Evolutionary conservation across 495 filamentous ascomycete genomes (phyloP).

Genomic region (Baudoinia panamericana): DNA sequence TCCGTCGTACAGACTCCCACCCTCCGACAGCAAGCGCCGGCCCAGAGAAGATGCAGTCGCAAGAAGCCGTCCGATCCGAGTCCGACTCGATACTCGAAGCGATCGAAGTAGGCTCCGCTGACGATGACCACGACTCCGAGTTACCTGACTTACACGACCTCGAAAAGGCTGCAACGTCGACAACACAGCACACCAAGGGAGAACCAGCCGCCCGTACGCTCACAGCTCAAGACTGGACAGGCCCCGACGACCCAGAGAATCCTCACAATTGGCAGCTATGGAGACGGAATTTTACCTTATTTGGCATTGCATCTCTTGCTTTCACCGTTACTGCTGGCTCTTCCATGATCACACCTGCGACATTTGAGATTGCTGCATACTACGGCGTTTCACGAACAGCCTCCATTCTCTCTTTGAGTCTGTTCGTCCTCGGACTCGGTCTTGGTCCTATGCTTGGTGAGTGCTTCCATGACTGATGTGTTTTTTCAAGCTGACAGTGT

Average conservation of each 20-base stretch:
- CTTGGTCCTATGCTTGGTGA: slow-evolving; percentile 28
- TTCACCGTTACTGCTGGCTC: slow-evolving; percentile 30
- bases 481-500: too few species aligned
- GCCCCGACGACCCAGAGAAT: slow-evolving; percentile 30
- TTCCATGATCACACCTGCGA: slow-evolving; percentile 39
- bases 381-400: slow-evolving; percentile 26
- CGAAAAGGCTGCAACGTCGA: background rate
- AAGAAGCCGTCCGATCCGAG: background rate
- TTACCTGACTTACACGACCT: background rate
- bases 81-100: background rate
- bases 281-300: slow-evolving; percentile 22
- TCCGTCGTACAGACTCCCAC: background rate
- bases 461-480: too few species aligned
- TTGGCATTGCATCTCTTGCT: slow-evolving; percentile 16
- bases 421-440: slow-evolving; percentile 28
- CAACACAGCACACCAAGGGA: background rate
- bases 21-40: background rate
- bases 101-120: background rate
- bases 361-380: slow-evolving; percentile 18
- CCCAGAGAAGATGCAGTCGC: background rate
- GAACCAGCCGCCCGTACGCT: background rate
- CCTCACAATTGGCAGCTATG: slow-evolving; percentile 30
- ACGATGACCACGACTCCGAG: background rate
- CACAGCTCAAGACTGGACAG: slow-evolving; percentile 26
- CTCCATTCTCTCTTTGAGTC: slow-evolving; percentile 23